Conservation (phyloP, 495 filamentous ascomycete genomes). For the Aspergillus sparsus region DNA sequence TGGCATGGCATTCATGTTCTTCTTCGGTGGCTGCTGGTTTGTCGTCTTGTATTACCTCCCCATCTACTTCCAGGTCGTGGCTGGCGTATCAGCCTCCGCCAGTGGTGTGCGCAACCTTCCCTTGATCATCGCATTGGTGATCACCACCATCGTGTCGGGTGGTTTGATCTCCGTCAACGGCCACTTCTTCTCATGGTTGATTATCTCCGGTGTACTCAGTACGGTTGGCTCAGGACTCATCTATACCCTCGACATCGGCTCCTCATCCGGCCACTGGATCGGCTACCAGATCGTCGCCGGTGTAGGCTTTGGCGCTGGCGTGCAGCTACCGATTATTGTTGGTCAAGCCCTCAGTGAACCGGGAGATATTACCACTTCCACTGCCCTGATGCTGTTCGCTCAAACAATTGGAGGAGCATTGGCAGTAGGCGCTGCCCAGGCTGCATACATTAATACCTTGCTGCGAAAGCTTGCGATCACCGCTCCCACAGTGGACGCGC, state of each 20-base stretch:
- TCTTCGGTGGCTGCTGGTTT: neutral
- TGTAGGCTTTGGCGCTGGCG: conserved; percentile 57
- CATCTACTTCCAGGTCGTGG: neutral
- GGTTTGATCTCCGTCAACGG: neutral
- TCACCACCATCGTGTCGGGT: neutral
- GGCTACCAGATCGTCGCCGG: conserved; percentile 67
- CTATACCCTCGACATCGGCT: conserved; percentile 53
- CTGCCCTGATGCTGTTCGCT: conserved; percentile 58
- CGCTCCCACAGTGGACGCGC: neutral
- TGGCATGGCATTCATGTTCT: neutral
- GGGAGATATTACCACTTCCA: conserved; percentile 57
- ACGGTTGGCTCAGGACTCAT: conserved; percentile 66
- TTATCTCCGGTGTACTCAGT: conserved; percentile 29
- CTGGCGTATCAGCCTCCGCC: neutral
- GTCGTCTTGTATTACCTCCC: neutral
- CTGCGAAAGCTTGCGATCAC: neutral
- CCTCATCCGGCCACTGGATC: conserved; percentile 56
- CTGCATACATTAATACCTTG: neutral
- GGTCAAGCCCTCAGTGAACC: conserved; percentile 59
- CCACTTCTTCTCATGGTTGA: neutral
- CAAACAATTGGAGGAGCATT: conserved; percentile 32
- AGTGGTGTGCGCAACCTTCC: neutral
- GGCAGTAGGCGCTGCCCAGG: neutral
- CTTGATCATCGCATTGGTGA: neutral
- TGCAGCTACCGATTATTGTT: conserved; percentile 60